These are phyloP conservation scores for Cadophora malorum DNA, from an alignment of 2,329 filamentous ascomycete genomes.

Conservation along the genomic window DNA sequence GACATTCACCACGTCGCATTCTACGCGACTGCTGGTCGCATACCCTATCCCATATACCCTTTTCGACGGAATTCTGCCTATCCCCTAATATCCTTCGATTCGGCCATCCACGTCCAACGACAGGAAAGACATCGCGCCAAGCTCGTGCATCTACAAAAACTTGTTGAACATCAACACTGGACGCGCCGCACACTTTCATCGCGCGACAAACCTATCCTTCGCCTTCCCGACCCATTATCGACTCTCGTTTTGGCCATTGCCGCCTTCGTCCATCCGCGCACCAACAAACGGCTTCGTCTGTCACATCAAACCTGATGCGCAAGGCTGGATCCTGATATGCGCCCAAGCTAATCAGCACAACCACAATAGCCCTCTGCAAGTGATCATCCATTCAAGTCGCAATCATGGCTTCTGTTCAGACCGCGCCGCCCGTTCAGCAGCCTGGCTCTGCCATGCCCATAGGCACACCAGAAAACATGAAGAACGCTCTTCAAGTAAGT, in stretches of 20 bases:
- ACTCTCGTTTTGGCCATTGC: constrained; percentile 26
- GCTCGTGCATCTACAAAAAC: constrained; percentile 42
- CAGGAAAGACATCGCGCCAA: constrained; percentile 43
- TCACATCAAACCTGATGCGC: constrained; percentile 44
- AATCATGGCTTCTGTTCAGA: constrained; percentile 82
- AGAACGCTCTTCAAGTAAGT: constrained; percentile 74
- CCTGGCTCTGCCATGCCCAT: constrained; percentile 61
- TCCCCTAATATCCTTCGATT: constrained; percentile 25
- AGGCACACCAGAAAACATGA: constrained; percentile 75
- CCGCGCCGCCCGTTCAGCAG: constrained; percentile 71
- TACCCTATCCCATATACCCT: constrained; percentile 21
- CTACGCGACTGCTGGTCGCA: constrained; percentile 32
- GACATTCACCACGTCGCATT: constrained; percentile 35
- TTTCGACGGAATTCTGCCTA: constrained; percentile 1
- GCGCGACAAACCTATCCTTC: constrained; percentile 35
- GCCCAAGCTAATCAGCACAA: constrained; percentile 36
- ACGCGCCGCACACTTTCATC: constrained; percentile 40
- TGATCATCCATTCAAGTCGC: constrained; percentile 31
- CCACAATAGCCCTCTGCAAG: constrained; percentile 29
- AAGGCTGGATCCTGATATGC: constrained; percentile 47
- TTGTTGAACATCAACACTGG: constrained; percentile 41
- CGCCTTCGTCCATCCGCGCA: constrained; percentile 33
- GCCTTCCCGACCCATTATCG: constrained; percentile 24
- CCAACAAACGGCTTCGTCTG: constrained; percentile 27
- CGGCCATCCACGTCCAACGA: constrained; percentile 31